Conservation (phyloP, 83 land plant genomes). For the Larix sibirica region DNA sequence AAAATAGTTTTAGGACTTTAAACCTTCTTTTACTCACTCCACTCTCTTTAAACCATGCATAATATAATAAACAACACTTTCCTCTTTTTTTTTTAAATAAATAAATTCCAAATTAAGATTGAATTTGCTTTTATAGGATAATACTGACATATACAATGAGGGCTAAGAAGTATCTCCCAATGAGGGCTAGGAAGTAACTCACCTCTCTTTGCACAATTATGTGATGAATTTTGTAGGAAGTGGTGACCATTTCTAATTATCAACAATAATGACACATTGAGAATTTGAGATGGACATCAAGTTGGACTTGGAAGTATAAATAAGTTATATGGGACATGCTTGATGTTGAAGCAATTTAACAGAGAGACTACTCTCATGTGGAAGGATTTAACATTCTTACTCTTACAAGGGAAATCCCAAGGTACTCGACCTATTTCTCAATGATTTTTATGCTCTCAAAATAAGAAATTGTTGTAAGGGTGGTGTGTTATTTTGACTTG, state of each 20-base stretch:
- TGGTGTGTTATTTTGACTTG: not conserved
- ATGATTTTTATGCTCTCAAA: not conserved
- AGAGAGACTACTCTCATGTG: constrained; percentile 11
- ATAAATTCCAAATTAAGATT: too few species aligned
- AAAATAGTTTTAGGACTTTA: too few species aligned
- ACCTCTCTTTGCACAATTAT: not conserved
- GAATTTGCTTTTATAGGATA: too few species aligned
- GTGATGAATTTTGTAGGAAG: constrained; percentile 27
- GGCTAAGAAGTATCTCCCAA: too few species aligned
- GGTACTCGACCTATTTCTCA: constrained; percentile 6
- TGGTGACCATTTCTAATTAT: constrained; percentile 46
- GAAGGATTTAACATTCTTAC: constrained; percentile 3
- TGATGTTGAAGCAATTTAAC: constrained; percentile 12
- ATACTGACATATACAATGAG: too few species aligned
- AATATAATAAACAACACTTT: too few species aligned
- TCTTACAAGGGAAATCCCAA: constrained; percentile 5
- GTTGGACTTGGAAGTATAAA: constrained; percentile 54
- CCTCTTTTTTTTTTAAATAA: too few species aligned
- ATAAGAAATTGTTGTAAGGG: constrained; percentile 18
- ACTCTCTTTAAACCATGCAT: too few species aligned
- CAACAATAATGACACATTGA: constrained; percentile 69
- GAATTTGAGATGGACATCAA: constrained; percentile 61
- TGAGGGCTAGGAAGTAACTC: too few species aligned
- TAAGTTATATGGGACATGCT: constrained; percentile 18
- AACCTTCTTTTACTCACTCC: too few species aligned